These are phyloP conservation scores for Nicotiana sylvestris DNA, from an alignment of 257 asterid genomes.

Conservation along the genomic window DNA sequence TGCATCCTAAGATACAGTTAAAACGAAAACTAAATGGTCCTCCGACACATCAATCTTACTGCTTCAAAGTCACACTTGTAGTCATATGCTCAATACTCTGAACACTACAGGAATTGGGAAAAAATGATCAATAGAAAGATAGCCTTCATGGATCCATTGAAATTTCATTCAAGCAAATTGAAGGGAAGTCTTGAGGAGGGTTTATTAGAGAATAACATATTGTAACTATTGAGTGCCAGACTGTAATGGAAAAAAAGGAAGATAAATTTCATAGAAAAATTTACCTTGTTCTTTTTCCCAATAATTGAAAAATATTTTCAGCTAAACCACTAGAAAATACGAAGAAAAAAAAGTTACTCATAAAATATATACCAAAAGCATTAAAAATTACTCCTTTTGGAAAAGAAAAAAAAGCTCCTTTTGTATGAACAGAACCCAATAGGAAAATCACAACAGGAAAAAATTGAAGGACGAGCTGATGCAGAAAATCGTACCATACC, in stretches of 20 bases:
- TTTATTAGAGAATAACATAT: neutral
- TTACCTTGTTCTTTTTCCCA: neutral
- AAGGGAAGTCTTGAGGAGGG: neutral
- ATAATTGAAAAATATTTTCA: neutral
- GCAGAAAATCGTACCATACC: neutral
- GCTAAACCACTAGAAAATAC: neutral
- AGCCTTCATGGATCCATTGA: neutral
- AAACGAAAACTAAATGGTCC: neutral
- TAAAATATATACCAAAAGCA: neutral
- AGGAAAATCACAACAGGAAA: neutral
- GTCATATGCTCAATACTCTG: neutral
- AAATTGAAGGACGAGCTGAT: neutral
- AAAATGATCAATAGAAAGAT: neutral
- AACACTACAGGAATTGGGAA: neutral
- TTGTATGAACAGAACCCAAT: neutral
- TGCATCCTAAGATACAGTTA: neutral
- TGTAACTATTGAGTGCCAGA: neutral
- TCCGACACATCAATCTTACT: neutral
- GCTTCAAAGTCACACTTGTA: neutral
- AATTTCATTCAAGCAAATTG: neutral
- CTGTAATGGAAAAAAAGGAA: neutral
- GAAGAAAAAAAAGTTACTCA: neutral
- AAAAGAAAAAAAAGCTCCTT: neutral
- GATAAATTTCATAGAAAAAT: neutral
- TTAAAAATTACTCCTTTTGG: neutral